Conservation (phyloP, 768 basidiomycete genomes). For the Mycena haematopus region DNA sequence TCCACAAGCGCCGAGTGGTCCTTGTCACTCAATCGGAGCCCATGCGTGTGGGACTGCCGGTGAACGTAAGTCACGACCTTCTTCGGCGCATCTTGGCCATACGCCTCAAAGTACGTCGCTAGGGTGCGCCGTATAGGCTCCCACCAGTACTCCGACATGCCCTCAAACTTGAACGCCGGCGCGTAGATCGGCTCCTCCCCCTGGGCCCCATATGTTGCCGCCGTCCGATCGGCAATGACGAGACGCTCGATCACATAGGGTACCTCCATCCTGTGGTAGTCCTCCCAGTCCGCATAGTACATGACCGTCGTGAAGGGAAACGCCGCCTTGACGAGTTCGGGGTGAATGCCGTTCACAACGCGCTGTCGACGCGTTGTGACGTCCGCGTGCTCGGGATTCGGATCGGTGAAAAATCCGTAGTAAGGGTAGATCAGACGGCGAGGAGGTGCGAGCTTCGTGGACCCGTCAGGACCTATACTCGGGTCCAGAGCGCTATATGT, state of each 20-base stretch:
- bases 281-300: slow-evolving; percentile 79
- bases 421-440: slow-evolving; percentile 79
- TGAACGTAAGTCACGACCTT: slow-evolving; percentile 73
- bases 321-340: slow-evolving; percentile 72
- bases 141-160: slow-evolving; percentile 69
- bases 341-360: slow-evolving; percentile 71
- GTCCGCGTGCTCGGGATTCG: slow-evolving; percentile 43
- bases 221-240: slow-evolving; percentile 79
- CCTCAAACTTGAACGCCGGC: slow-evolving; percentile 50
- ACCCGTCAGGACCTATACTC: slow-evolving; percentile 48
- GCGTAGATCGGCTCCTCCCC: slow-evolving; percentile 49
- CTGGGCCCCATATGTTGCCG: slow-evolving; percentile 51
- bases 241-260: slow-evolving; percentile 80
- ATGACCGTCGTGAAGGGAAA: slow-evolving; percentile 73
- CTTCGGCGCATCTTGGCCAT: slow-evolving; percentile 41
- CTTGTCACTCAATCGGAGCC: slow-evolving; percentile 55
- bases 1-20: slow-evolving; percentile 68
- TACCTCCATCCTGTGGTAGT: slow-evolving; percentile 68
- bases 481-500: slow-evolving; percentile 25
- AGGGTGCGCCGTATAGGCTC: slow-evolving; percentile 57
- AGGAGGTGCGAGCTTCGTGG: slow-evolving; percentile 65
- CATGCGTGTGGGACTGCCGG: slow-evolving; percentile 57
- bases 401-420: slow-evolving; percentile 63
- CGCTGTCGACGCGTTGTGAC: slow-evolving; percentile 50
- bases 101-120: slow-evolving; percentile 49